Conservation (phyloP, 164 flowering plant species). For the Liquidambar formosana region DNA sequence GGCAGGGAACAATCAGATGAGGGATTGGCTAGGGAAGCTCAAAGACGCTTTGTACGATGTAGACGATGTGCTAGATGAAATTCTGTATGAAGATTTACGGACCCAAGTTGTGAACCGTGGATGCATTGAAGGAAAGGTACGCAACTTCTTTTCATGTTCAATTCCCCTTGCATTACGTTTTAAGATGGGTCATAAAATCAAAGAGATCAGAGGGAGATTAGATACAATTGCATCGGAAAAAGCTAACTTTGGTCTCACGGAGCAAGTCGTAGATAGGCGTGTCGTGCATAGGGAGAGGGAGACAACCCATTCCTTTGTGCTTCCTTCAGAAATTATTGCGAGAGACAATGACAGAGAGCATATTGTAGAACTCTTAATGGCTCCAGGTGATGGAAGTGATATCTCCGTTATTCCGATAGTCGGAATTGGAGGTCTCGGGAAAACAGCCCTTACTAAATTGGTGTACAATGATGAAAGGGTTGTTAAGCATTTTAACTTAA, state of each 20-base stretch:
- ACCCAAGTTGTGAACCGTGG: background rate
- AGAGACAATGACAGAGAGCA: conserved; percentile 8
- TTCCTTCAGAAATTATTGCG: conserved; percentile 2
- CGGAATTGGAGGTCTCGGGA: conserved; percentile 17
- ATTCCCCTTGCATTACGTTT: background rate
- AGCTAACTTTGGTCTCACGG: background rate
- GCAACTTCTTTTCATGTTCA: background rate
- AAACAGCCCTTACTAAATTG: conserved; percentile 9
- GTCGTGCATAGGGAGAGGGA: background rate
- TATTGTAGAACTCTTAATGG: conserved; percentile 5
- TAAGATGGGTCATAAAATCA: background rate
- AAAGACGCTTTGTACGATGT: background rate
- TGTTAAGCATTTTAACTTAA: background rate
- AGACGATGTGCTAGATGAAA: background rate
- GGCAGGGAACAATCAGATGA: background rate
- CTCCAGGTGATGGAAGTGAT: background rate
- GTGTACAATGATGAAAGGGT: conserved; percentile 6
- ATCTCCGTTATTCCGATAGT: conserved; percentile 10
- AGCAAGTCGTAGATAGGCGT: background rate
- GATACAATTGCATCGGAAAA: conserved; percentile 4
- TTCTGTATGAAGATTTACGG: background rate
- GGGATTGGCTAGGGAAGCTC: background rate
- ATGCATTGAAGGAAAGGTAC: background rate
- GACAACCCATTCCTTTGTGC: conserved; percentile 9
- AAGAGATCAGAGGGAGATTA: background rate